Evolutionary conservation across 1,139 yeast species (phyloP), one percentile per base, ranked within the genome.

Genomic region (Blastobotrys persicus): DNA sequence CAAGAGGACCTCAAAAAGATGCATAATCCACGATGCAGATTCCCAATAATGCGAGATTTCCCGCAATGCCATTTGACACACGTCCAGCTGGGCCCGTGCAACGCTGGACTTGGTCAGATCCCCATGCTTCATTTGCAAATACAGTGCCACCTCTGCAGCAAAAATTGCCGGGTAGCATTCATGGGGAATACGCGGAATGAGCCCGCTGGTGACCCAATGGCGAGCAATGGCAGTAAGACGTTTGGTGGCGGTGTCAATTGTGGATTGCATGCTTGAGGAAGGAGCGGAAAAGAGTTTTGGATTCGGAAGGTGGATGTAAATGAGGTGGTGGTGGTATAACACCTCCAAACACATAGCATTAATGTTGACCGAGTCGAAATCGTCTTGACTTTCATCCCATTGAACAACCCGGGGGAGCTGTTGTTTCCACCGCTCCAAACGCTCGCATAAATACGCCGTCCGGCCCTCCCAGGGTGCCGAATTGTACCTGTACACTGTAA

Each of bases 321-420:
- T 37, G 41, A 37, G 23, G 28, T 42, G 43, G 26, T 51, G 55
- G 28, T 51, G 55, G 31, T 47, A 52, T 11, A 51, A 17, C 42
- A 51, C 44, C 12, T 34, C 31, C 23, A 49, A 41, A 40, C 44
- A 51, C 31, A 37, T 34, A 2, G 54, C 42, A 32, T 39, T 32
- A n/a, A 43, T 20, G 28, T 37, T 37, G 11, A 28, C 12, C n/a
- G n/a, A 6, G 17, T 18, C 4, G 5, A 23, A 23, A 26, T 31
- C 31, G 19, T 45, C 37, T 2, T 45, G 34, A 1, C 38, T 31
- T 2, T 28, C 28, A 16, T 40, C 37, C 55, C 55, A 52, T 11
- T 50, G 47, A 32, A 52, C 26, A 13, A 33, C 42, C 1, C 23
- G 33, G 2, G 54, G 51, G 5, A 52, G 45, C n/a, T 34, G 32